Percentiles rank a stretch among this genome's conserved stretches.
phyloP scores from a whole-genome alignment of 768 basidiomycete genomes.

The Grammothele lineata region DNA sequence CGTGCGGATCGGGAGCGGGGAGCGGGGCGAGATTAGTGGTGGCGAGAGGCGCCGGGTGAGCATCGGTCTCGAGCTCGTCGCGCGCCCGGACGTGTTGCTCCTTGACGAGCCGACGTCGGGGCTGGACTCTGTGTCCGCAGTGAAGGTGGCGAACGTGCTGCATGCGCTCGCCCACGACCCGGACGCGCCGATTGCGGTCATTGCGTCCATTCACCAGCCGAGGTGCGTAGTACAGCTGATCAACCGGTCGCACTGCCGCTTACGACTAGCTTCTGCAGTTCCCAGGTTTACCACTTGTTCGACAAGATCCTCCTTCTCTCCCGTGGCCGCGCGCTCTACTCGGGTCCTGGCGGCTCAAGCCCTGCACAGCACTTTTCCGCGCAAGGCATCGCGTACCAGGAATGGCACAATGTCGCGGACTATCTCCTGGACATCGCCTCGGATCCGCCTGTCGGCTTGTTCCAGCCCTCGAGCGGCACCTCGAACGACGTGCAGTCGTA shows the following conservation, averaged over 20 bases:
- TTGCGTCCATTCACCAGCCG: slow-evolving; percentile 87
- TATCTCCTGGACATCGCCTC: slow-evolving; percentile 87
- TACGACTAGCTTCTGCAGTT: slow-evolving; percentile 45
- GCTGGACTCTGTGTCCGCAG: slow-evolving; percentile 85
- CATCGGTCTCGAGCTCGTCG: slow-evolving; percentile 86
- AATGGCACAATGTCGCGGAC: slow-evolving; percentile 90
- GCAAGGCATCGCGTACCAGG: slow-evolving; percentile 46
- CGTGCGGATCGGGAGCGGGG: slow-evolving; percentile 68
- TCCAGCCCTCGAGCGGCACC: slow-evolving; percentile 31
- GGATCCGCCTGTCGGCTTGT: slow-evolving; percentile 48
- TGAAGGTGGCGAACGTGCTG: slow-evolving; percentile 74
- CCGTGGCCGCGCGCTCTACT: slow-evolving; percentile 74
- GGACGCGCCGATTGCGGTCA: slow-evolving; percentile 69
- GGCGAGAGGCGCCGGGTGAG: slow-evolving; percentile 90
- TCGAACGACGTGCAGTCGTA: no score
- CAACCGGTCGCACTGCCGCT: no score
- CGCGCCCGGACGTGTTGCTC: slow-evolving; percentile 78
- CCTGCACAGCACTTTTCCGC: slow-evolving; percentile 64
- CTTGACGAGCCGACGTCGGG: slow-evolving; percentile 84
- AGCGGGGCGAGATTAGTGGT: slow-evolving; percentile 81
- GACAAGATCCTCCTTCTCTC: slow-evolving; percentile 77
- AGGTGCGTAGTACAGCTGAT: slow-evolving; percentile 42
- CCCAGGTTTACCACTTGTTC: slow-evolving; percentile 81
- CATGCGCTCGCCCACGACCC: slow-evolving; percentile 69
- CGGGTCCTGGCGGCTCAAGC: slow-evolving; percentile 66